A percentile compares a stretch with the other conserved stretches of the same genome.
phyloP scores from a whole-genome alignment of 2,329 filamentous ascomycete species.

The Aspergillus awamori region DNA sequence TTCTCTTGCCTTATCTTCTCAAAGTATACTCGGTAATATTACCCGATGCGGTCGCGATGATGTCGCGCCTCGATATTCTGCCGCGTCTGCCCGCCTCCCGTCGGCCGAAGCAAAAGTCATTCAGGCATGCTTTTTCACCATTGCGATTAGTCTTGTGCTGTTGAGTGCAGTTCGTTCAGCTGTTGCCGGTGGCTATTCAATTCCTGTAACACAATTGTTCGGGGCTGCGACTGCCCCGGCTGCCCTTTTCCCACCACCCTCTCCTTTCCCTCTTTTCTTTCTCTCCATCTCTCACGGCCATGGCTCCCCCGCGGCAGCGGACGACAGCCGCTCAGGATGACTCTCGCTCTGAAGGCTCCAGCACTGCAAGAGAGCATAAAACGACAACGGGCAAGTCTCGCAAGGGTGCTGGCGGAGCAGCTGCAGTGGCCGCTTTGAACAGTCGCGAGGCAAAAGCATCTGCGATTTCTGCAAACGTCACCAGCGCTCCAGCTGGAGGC shows the following conservation, averaged over 20 bases:
- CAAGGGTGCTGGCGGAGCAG: slow-evolving; percentile 28
- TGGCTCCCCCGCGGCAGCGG: slow-evolving; percentile 52
- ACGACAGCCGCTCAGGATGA: slow-evolving; percentile 46
- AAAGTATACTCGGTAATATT: slow-evolving; percentile 19
- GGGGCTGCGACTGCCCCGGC: background rate
- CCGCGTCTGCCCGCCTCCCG: slow-evolving; percentile 34
- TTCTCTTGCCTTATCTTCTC: background rate
- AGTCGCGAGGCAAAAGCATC: slow-evolving; percentile 24
- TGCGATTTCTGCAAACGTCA: slow-evolving; percentile 32
- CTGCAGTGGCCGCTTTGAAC: slow-evolving; percentile 16
- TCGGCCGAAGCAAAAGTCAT: slow-evolving; percentile 24
- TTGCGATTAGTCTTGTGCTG: slow-evolving; percentile 4
- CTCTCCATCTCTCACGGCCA: slow-evolving; percentile 23
- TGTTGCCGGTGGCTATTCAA: slow-evolving; percentile 11
- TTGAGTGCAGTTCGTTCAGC: background rate
- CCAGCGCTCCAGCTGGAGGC: slow-evolving; percentile 31
- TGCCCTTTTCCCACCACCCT: slow-evolving; percentile 3
- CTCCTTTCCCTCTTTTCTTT: slow-evolving; percentile 12
- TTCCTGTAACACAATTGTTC: background rate
- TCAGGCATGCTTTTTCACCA: slow-evolving; percentile 14
- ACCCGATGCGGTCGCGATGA: slow-evolving; percentile 24
- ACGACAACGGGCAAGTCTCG: slow-evolving; percentile 35
- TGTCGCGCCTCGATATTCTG: slow-evolving; percentile 35
- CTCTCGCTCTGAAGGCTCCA: slow-evolving; percentile 53
- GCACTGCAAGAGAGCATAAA: slow-evolving; percentile 43